phyloP scores from a whole-genome alignment of 495 filamentous ascomycete genomes.

The Stereocaulon alpinum region DNA sequence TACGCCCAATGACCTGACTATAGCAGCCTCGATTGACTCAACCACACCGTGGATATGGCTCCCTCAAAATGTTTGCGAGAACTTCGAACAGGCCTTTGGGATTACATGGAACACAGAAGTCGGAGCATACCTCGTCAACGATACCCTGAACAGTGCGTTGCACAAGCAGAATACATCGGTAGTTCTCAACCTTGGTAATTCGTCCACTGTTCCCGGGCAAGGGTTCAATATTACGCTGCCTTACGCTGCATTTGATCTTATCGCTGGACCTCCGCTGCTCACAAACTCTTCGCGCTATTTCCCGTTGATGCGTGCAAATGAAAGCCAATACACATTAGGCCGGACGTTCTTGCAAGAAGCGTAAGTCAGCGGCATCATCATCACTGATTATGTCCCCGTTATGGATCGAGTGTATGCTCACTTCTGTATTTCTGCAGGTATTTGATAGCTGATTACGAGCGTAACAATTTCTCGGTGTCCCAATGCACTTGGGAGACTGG shows the following conservation, averaged over 20 bases:
- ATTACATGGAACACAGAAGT: slow-evolving; percentile 34
- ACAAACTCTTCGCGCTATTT: slow-evolving; percentile 37
- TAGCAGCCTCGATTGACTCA: slow-evolving; percentile 40
- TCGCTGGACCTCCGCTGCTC: slow-evolving; percentile 30
- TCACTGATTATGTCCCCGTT: background rate
- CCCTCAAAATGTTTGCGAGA: slow-evolving; percentile 37
- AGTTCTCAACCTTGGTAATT: slow-evolving; percentile 36
- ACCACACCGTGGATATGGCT: slow-evolving; percentile 45
- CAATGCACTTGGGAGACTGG: slow-evolving; percentile 16
- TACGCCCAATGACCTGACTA: slow-evolving; percentile 23
- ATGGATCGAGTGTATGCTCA: background rate
- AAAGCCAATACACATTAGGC: slow-evolving; percentile 43
- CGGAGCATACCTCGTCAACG: slow-evolving; percentile 42
- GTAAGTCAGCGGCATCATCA: slow-evolving; percentile 8
- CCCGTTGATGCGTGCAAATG: slow-evolving; percentile 39
- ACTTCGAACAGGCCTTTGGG: slow-evolving; percentile 44
- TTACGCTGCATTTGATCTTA: slow-evolving; percentile 43
- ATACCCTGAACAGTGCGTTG: slow-evolving; percentile 33
- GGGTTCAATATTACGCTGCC: slow-evolving; percentile 41
- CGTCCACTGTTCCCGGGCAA: slow-evolving; percentile 31
- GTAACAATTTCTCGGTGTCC: slow-evolving; percentile 22
- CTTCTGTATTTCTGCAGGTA: slow-evolving; percentile 12
- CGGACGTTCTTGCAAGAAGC: slow-evolving; percentile 52
- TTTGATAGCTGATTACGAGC: slow-evolving; percentile 23
- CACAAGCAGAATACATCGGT: slow-evolving; percentile 39